phyloP scores from a whole-genome alignment of 371 early-diverging fungal species.

The Synchytrium microbalum region DNA sequence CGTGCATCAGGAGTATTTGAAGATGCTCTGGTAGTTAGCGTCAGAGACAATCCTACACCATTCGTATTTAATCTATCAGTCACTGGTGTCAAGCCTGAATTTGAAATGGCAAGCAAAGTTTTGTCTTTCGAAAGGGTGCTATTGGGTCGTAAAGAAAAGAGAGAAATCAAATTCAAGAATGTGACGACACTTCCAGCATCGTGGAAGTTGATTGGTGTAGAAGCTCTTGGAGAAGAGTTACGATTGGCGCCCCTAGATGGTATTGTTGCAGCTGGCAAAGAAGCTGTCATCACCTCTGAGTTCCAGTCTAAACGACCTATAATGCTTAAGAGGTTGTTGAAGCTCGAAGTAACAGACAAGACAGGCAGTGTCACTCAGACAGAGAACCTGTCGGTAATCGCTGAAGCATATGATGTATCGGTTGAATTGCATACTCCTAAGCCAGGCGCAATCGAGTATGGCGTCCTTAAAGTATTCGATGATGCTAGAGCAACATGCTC shows the following conservation, averaged over 20 bases:
- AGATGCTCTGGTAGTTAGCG: constrained; percentile 38
- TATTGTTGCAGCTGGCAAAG: constrained; percentile 30
- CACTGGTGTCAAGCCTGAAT: constrained; percentile 46
- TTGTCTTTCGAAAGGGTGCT: constrained; percentile 48
- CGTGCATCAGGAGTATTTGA: constrained; percentile 33
- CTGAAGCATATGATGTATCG: constrained; percentile 52
- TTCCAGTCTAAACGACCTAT: constrained; percentile 39
- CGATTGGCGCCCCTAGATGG: constrained; percentile 41
- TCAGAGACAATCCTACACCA: constrained; percentile 55
- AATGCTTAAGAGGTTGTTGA: constrained; percentile 35
- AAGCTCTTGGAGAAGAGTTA: constrained; percentile 48
- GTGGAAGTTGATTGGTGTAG: constrained; percentile 46
- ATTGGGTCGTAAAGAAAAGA: constrained; percentile 34
- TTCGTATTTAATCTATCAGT: constrained; percentile 37
- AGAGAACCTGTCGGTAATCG: constrained; percentile 38
- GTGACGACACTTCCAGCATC: constrained; percentile 36
- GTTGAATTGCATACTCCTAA: constrained; percentile 53
- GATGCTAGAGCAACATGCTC: constrained; percentile 45
- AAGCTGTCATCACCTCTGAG: constrained; percentile 34
- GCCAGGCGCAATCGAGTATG: constrained; percentile 49
- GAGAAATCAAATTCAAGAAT: constrained; percentile 44
- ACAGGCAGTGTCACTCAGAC: constrained; percentile 39
- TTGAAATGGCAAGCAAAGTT: constrained; percentile 45
- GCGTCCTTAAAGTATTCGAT: constrained; percentile 44
- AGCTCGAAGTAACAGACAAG: constrained; percentile 44